Conservation (phyloP, 805 yeast genomes). For the Aciculoconidium aculeatum region DNA sequence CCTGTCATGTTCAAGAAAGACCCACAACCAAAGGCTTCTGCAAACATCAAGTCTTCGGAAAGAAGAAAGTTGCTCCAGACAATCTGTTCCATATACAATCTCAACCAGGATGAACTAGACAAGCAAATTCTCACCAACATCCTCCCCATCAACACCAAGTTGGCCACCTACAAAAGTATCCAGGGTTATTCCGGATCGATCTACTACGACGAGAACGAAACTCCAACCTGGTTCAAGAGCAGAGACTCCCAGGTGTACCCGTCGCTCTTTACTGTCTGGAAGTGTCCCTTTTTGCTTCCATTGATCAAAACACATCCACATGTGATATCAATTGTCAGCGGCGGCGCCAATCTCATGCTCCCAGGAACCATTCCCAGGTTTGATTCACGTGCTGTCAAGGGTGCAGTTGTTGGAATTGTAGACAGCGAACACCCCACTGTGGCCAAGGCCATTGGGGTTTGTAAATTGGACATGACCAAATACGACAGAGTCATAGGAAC, state of each 20-base stretch:
- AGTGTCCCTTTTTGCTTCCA: slow-evolving; percentile 60
- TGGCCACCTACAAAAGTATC: slow-evolving; percentile 53
- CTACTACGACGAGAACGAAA: slow-evolving; percentile 55
- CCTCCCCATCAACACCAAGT: slow-evolving; percentile 53
- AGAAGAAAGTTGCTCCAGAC: slow-evolving; percentile 47
- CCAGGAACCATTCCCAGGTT: slow-evolving; percentile 66
- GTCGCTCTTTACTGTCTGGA: slow-evolving; percentile 69
- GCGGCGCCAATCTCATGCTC: slow-evolving; percentile 79
- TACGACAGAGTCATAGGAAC: slow-evolving; percentile 49
- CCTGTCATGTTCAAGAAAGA: slow-evolving; percentile 18
- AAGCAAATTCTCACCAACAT: slow-evolving; percentile 36
- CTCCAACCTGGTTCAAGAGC: slow-evolving; percentile 69
- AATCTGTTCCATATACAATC: slow-evolving; percentile 37
- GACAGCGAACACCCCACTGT: slow-evolving; percentile 54
- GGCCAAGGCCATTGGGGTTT: slow-evolving; percentile 66
- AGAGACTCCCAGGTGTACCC: slow-evolving; percentile 58
- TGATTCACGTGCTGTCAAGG: slow-evolving; percentile 42
- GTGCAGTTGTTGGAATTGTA: slow-evolving; percentile 67
- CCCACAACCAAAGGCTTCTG: slow-evolving; percentile 56
- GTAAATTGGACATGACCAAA: slow-evolving; percentile 42
- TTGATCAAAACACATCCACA: slow-evolving; percentile 62
- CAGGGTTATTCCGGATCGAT: slow-evolving; percentile 54
- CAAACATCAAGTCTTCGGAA: slow-evolving; percentile 81
- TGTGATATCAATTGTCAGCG: slow-evolving; percentile 63
- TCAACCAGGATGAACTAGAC: slow-evolving; percentile 35